phyloP scores from a whole-genome alignment of 495 filamentous ascomycete genomes.

The Lophiostoma macrostomum region DNA sequence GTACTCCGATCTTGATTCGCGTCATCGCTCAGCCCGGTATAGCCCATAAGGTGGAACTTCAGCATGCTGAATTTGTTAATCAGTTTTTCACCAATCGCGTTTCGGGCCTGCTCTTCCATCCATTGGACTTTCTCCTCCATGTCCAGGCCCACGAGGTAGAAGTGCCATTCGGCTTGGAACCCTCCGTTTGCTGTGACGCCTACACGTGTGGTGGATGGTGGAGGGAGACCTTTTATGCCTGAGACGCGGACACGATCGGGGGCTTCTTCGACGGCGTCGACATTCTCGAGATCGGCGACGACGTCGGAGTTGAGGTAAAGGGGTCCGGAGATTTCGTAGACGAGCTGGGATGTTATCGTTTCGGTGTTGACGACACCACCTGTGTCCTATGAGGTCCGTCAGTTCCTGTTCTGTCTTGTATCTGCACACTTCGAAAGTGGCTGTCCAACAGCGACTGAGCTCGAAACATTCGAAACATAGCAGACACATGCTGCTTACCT shows the following conservation, averaged over 20 bases:
- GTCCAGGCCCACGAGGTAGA: constrained; percentile 23
- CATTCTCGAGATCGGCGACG: constrained; percentile 10
- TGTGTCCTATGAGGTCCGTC: neutral
- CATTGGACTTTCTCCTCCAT: constrained; percentile 26
- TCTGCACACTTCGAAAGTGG: too few species aligned
- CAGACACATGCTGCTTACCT: too few species aligned
- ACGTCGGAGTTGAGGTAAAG: constrained; percentile 31
- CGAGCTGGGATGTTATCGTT: constrained; percentile 18
- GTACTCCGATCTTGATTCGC: constrained; percentile 9
- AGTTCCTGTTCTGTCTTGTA: too few species aligned
- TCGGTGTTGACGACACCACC: constrained; percentile 14
- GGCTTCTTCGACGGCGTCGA: constrained; percentile 6
- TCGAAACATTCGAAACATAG: too few species aligned
- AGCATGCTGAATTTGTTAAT: constrained; percentile 4
- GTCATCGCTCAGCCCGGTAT: neutral
- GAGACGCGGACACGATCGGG: constrained; percentile 10
- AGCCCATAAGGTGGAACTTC: neutral
- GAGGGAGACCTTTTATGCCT: constrained; percentile 10
- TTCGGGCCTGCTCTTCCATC: constrained; percentile 17
- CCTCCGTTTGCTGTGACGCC: constrained; percentile 24
- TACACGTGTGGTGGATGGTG: constrained; percentile 25
- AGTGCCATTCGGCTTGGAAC: constrained; percentile 26
- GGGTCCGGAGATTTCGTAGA: constrained; percentile 29
- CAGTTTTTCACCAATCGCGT: constrained; percentile 16
- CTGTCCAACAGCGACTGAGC: too few species aligned